Evolutionary conservation across 73 alveolate species (phyloP).

Genomic region (Paramecium primaurelia): DNA sequence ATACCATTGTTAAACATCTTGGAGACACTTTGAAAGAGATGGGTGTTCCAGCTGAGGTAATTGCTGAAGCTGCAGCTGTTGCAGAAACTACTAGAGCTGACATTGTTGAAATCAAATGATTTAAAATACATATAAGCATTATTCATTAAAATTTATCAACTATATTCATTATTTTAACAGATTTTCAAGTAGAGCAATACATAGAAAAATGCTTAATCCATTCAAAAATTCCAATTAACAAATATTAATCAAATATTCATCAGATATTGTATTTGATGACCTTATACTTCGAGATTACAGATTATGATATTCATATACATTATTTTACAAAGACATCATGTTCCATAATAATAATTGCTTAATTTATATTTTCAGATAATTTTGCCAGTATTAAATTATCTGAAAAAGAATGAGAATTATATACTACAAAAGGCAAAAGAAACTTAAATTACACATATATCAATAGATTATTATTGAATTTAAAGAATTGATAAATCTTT

Average conservation of each 20-base stretch:
- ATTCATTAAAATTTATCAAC: background rate
- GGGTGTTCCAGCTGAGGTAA: conserved; percentile 66
- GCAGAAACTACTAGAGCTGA: conserved; percentile 57
- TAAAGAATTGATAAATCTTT: background rate
- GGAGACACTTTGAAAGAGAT: conserved; percentile 63
- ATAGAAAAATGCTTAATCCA: background rate
- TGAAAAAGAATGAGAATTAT: background rate
- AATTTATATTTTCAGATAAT: background rate
- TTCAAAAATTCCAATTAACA: background rate
- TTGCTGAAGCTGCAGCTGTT: conserved; percentile 62
- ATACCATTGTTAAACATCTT: conserved; percentile 59
- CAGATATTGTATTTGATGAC: background rate
- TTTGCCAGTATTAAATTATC: background rate
- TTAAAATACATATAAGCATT: background rate
- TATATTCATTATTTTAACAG: background rate
- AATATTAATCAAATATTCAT: background rate
- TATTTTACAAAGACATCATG: background rate
- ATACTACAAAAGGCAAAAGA: background rate
- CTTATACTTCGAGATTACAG: background rate
- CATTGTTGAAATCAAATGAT: conserved; percentile 50
- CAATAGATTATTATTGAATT: background rate
- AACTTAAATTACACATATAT: conserved; percentile 36
- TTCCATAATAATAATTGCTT: background rate
- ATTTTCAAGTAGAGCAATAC: background rate
- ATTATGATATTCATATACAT: background rate